Evolutionary conservation across 495 filamentous ascomycete genomes (phyloP).

Genomic region (Daldinia childiae): DNA sequence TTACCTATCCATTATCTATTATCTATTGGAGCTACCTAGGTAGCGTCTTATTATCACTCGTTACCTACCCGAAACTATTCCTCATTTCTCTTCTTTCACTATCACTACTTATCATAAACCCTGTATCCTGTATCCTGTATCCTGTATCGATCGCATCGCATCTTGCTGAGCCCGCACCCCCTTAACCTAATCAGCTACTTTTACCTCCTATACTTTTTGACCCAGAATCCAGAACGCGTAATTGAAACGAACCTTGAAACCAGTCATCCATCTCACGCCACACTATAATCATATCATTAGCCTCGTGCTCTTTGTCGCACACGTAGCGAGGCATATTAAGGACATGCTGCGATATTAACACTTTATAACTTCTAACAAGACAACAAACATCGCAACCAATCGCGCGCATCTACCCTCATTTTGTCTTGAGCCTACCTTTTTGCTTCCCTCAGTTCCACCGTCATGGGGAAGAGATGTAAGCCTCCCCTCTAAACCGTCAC

Average conservation of each 20-base stretch:
- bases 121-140: not conserved
- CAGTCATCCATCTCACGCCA: constrained; percentile 21
- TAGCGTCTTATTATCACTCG: constrained; percentile 17
- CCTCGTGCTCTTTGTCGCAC: constrained; percentile 6
- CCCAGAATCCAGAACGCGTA: constrained; percentile 35
- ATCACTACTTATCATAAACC: not conserved
- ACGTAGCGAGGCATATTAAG: constrained; percentile 9
- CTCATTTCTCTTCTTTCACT: constrained; percentile 30
- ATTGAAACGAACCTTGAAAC: constrained; percentile 40
- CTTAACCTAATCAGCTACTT: constrained; percentile 15
- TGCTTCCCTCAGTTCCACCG: constrained; percentile 25
- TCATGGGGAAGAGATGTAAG: constrained; percentile 50
- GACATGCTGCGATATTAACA: constrained; percentile 38
- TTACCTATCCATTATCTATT: not conserved
- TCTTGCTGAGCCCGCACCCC: constrained; percentile 6
- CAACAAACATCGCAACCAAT: constrained; percentile 21
- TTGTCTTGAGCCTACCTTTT: constrained; percentile 7
- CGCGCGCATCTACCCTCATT: constrained; percentile 14
- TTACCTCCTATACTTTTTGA: constrained; percentile 7
- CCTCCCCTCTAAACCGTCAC: not conserved
- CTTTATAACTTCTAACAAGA: not conserved
- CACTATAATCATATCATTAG: constrained; percentile 13
- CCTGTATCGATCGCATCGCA: not conserved
- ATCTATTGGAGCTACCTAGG: too few relatives aligned
- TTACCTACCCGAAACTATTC: constrained; percentile 13